Percentiles rank a stretch among this genome's conserved stretches.
Evolutionary conservation across 768 basidiomycete genomes (phyloP).

Genomic region (Phallus indusiatus): DNA sequence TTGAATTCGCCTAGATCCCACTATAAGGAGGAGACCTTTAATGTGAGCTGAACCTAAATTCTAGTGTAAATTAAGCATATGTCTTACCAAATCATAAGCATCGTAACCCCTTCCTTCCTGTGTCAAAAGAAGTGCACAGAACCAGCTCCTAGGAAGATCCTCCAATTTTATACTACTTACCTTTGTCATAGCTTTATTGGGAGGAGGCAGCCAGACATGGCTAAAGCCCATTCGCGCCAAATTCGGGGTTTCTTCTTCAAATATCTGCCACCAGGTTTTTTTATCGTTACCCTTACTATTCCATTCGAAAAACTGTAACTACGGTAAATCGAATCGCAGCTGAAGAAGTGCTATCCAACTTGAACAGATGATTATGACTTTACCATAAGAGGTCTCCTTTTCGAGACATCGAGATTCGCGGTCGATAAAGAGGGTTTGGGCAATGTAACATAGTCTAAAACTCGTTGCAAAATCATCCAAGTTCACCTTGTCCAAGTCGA

Average conservation of each 20-base stretch:
- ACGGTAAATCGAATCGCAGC: neutral
- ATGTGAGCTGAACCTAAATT: neutral
- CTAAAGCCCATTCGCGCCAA: conserved; percentile 65
- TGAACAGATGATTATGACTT: conserved; percentile 13
- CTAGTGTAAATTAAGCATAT: neutral
- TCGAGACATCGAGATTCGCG: conserved; percentile 54
- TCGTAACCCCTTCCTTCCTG: conserved; percentile 75
- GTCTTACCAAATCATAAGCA: conserved; percentile 69
- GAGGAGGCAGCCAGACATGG: conserved; percentile 77
- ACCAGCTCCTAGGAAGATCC: neutral
- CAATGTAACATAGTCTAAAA: neutral
- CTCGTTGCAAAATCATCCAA: neutral
- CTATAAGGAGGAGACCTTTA: conserved; percentile 26
- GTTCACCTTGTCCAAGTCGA: no score
- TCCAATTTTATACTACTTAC: conserved; percentile 26
- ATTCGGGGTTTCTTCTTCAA: conserved; percentile 53
- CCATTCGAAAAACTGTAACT: conserved; percentile 87
- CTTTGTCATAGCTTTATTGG: conserved; percentile 63
- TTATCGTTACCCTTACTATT: conserved; percentile 41
- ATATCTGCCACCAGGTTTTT: conserved; percentile 74
- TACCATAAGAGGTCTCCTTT: conserved; percentile 63
- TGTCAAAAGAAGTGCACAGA: neutral
- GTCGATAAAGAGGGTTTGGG: conserved; percentile 35
- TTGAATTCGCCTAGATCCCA: conserved; percentile 86
- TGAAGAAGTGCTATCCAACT: conserved; percentile 1